Base-by-base conservation (phyloP, 2,329 filamentous ascomycete species). In the Aspergillus proliferans region DNA sequence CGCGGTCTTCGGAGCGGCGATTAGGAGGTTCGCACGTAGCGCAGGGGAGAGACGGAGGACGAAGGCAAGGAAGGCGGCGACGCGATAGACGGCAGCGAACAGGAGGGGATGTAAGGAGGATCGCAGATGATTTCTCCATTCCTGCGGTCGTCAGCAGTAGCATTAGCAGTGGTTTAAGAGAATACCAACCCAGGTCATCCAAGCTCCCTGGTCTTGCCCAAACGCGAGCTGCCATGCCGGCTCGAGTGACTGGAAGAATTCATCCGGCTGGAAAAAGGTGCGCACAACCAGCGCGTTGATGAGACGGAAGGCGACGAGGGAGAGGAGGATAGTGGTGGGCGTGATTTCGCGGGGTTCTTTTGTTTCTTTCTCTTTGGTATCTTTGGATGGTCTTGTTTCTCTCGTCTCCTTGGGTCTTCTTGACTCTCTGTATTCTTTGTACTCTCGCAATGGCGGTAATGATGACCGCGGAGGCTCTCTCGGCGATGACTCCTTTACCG, bases 251-350 rank as follows among this genome's bases (percentile, higher is more conserved):
- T 98, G 93, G 64, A 93, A 98, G 75, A 88, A 97, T 70, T 98
- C 93, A 74, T 98, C 93, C 24, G 93, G 93, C 70, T 98, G 93
- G 73, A 98, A 98, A 69, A 96, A 98, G 18, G 93, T 97, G 56
- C 81, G 77, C 49, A 94, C 76, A 53, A 78, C 82, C 59, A 93
- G 76, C 28, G 89, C 84, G 72, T 95, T 95, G 66, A 87, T 68
- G 55, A 92, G 78, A 47, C 93, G 88, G 54, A 95, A 80, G 38
- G 81, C 76, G 57, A 96, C 44, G 15, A 76, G 64, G 47, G 66
- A 67, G 19, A 73, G 59, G 47, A 75, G 59, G 49, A 73, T 54
- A 46, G 56, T 58, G 39, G 48, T 43, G 30, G 52, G 22, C 15
- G 26, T 30, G 26, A 30, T 12, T 12, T 30, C 26, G 9, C 26